These are phyloP conservation scores for Populus deltoides DNA, from an alignment of 345 rosid genomes.

Conservation along the genomic window DNA sequence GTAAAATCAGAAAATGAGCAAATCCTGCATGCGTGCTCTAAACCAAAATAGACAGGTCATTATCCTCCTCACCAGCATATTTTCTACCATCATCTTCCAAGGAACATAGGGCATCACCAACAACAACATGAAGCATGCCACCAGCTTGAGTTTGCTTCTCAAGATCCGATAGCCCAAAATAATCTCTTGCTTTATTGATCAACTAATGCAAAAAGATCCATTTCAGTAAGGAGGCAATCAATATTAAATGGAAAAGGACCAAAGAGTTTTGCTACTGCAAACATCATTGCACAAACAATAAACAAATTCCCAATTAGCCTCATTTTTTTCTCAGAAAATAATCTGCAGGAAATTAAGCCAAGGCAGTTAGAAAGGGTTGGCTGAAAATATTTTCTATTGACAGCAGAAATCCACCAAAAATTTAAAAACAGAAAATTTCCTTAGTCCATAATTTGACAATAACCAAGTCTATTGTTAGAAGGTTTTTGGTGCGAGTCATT, in stretches of 20 bases:
- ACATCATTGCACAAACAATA: not conserved
- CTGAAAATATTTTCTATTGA: not conserved
- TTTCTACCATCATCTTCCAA: slow-evolving; percentile 28
- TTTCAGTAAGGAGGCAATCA: not conserved
- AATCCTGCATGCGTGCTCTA: not conserved
- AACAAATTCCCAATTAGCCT: not conserved
- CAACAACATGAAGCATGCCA: slow-evolving; percentile 52
- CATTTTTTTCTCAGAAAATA: not conserved
- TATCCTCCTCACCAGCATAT: slow-evolving; percentile 57
- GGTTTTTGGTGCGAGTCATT: not conserved
- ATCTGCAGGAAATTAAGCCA: not conserved
- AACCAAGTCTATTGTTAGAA: not conserved
- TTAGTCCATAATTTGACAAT: no score
- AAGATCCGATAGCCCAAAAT: slow-evolving; percentile 62
- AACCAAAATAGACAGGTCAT: not conserved
- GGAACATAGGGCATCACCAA: slow-evolving; percentile 61
- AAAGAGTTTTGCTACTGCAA: not conserved
- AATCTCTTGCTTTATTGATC: slow-evolving; percentile 62
- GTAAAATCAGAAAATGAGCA: not conserved
- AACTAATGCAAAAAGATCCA: slow-evolving; percentile 40
- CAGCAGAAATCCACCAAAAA: not conserved
- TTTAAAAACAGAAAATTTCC: not conserved
- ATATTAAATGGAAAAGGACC: not conserved
- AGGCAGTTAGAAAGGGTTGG: not conserved
- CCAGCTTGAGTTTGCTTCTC: slow-evolving; percentile 54